Percentiles rank a stretch among this genome's conserved stretches.
Conservation (phyloP, 169 alveolate species). For the Plasmodium cynomolgi region DNA sequence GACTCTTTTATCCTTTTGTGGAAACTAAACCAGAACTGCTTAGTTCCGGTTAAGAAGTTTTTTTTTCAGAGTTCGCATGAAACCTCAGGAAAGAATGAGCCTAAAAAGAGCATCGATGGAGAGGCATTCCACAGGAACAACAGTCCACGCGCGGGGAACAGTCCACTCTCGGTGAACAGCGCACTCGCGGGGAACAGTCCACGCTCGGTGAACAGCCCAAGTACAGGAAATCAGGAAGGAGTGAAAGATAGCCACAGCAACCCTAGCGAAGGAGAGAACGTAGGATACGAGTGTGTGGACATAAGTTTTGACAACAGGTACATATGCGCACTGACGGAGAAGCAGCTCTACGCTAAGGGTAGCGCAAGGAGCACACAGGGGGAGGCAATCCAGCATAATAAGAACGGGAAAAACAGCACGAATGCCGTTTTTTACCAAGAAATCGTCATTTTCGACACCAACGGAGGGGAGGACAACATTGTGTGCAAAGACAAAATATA, state of each 20-base stretch:
- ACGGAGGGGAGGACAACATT: conserved; percentile 27
- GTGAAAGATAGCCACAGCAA: neutral
- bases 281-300: conserved; percentile 70
- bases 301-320: conserved; percentile 70
- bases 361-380: neutral
- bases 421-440: conserved; percentile 34
- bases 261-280: neutral
- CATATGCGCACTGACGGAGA: conserved; percentile 72
- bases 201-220: neutral
- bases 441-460: conserved; percentile 43
- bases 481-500: conserved; percentile 64
- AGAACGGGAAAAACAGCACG: neutral
- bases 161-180: neutral
- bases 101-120: neutral
- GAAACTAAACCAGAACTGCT: conserved; percentile 15
- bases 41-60: conserved; percentile 53
- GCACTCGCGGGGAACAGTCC: neutral
- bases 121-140: neutral
- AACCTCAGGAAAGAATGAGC: neutral
- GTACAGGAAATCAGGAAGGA: neutral
- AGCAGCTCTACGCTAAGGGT: conserved; percentile 26
- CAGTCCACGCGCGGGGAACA: neutral
- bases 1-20: conserved; percentile 63
- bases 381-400: neutral
- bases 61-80: neutral